phyloP scores from a whole-genome alignment of 768 basidiomycete genomes.

The Suillus discolor region DNA sequence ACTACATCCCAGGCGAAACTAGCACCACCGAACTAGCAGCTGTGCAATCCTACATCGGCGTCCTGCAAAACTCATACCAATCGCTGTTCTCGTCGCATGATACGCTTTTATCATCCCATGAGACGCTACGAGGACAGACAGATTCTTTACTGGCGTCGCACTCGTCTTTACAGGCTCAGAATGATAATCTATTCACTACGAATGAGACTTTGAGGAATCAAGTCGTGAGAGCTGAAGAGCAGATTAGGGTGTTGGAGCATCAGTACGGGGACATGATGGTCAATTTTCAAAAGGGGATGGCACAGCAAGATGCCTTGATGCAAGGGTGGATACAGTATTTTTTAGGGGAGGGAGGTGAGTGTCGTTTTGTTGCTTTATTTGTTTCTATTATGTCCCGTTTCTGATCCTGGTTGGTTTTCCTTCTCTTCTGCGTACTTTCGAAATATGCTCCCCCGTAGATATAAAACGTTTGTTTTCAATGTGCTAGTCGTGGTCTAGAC shows the following conservation, averaged over 20 bases:
- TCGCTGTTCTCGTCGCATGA: conserved; percentile 30
- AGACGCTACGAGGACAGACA: conserved; percentile 37
- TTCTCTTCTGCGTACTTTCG: neutral
- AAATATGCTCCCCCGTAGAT: too few species aligned
- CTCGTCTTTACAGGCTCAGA: conserved; percentile 28
- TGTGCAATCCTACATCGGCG: conserved; percentile 29
- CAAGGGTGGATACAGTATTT: conserved; percentile 82
- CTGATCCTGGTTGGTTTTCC: too few species aligned
- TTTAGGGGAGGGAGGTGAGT: conserved; percentile 66
- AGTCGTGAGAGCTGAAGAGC: conserved; percentile 43
- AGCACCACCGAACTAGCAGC: conserved; percentile 26
- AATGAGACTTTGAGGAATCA: conserved; percentile 32
- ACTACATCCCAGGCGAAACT: conserved; percentile 11
- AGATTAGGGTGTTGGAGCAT: conserved; percentile 58
- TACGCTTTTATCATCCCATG: conserved; percentile 31
- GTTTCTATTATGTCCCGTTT: neutral
- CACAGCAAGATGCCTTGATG: conserved; percentile 84
- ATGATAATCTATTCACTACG: conserved; percentile 32
- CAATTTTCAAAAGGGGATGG: conserved; percentile 71
- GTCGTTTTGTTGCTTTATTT: conserved; percentile 31
- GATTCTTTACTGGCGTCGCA: conserved; percentile 33
- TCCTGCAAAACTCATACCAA: conserved; percentile 32
- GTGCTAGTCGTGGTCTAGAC: neutral
- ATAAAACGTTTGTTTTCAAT: neutral
- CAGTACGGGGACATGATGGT: conserved; percentile 75